Base-by-base conservation (phyloP, 2,329 filamentous ascomycete species). In the Aspergillus ochraceoroseus region DNA sequence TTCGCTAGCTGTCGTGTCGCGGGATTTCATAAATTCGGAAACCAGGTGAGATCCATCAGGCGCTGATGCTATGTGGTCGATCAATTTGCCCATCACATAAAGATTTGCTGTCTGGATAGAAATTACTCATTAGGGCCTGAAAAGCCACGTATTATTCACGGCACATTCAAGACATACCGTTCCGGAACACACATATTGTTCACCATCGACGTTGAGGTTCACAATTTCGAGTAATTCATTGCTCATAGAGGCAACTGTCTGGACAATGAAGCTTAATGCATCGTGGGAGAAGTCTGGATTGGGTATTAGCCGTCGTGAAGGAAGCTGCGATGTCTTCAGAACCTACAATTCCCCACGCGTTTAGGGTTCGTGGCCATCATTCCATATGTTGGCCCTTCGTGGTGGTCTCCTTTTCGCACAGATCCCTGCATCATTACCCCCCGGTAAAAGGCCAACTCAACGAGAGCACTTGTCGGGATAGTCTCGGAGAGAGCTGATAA, bases 401-500 rank as follows among this genome's bases (percentile, higher is more conserved):
- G 72, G 38, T 82, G 87, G 63, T 95, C 90, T n/a, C n/a, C n/a
- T 62, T 89, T 87, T 72, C 95, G 88, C 47, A 96, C 90, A 11
- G 92, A 90, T 26, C 95, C 89, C 70, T 96, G 90, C 90, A 96
- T 96, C 15, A 90, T 95, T 57, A 96, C 72, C 58, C 90, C 90
- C 65, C 90, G 87, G 72, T 96, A 96, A 76, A 96, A 96, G 38
- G 96, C 90, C 38, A 96, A 87, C 0, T 90, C 95, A 1, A 95
- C 89, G 62, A 96, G 73, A 50, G 83, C 88, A 72, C 95, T 89
- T 56, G 95, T 95, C 4, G 90, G 89, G 83, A 96, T 92, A 59
- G 95, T 88, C 57, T 95, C 87, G 4, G 90, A 90, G 45, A 96
- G 75, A 5, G 92, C 89, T 42, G 89, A 89, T 48, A 96, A 80